These are phyloP conservation scores for Gracilaria gracilis DNA, from an alignment of 23 red algal species.

Conservation along the genomic window DNA sequence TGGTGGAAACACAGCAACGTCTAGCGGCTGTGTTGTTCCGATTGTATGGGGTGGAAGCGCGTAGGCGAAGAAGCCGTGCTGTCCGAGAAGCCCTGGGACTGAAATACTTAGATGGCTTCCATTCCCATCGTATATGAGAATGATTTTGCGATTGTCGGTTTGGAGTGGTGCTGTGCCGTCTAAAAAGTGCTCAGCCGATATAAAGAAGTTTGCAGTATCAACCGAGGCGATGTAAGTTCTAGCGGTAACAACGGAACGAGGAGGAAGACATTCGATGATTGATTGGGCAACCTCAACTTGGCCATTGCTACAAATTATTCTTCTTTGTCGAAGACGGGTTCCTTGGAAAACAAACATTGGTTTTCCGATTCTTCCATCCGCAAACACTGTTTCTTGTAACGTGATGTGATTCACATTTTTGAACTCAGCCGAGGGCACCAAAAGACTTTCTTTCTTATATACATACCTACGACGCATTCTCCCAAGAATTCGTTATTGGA, in stretches of 20 bases:
- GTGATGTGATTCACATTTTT: slow-evolving; percentile 6
- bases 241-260: not conserved
- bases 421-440: not conserved
- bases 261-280: not conserved
- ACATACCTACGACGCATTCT: not conserved
- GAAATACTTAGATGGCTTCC: slow-evolving; percentile 9
- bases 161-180: not conserved
- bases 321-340: not conserved
- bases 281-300: not conserved
- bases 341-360: slow-evolving; percentile 10
- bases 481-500: too few species aligned
- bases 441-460: not conserved
- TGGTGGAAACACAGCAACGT: slow-evolving; percentile 30
- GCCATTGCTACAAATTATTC: too few species aligned
- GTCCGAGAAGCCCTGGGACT: slow-evolving; percentile 9
- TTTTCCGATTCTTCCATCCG: not conserved
- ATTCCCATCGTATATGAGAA: slow-evolving; percentile 15
- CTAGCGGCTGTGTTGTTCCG: too few species aligned
- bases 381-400: not conserved
- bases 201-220: not conserved
- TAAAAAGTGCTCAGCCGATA: slow-evolving; percentile 16
- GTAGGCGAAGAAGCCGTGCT: slow-evolving; percentile 28
- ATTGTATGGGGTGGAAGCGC: too few species aligned
- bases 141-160: not conserved
- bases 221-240: slow-evolving; percentile 3